These are phyloP conservation scores for Ophiostoma triangulosporum DNA, from an alignment of 2,329 filamentous ascomycete species.

Conservation along the genomic window DNA sequence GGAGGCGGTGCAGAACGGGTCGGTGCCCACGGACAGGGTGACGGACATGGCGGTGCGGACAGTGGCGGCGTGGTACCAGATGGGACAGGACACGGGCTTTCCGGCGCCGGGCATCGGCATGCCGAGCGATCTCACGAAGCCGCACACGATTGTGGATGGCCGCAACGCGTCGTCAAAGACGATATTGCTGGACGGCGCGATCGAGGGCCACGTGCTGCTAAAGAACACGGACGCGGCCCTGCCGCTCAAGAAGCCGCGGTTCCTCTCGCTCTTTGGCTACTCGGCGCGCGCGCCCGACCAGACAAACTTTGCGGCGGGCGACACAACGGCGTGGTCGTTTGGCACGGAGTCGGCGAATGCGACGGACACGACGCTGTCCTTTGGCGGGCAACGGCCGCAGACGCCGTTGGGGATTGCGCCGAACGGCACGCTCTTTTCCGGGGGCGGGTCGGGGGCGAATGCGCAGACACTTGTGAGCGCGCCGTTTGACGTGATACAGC, in stretches of 20 bases:
- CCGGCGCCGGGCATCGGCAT: conserved; percentile 37
- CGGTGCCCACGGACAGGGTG: conserved; percentile 39
- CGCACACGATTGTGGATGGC: conserved; percentile 41
- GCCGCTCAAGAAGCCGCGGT: conserved; percentile 35
- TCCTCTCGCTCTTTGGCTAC: conserved; percentile 49
- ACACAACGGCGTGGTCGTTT: conserved; percentile 24
- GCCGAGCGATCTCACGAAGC: conserved; percentile 31
- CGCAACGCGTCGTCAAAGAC: conserved; percentile 31
- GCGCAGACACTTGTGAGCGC: conserved; percentile 30
- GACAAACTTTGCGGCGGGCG: conserved; percentile 25
- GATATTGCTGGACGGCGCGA: conserved; percentile 38
- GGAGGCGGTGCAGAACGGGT: conserved; percentile 45
- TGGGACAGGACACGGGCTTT: conserved; percentile 36
- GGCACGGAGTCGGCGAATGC: conserved; percentile 23
- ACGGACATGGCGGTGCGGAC: conserved; percentile 21
- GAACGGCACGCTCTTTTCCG: conserved; percentile 29
- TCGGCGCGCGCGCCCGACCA: conserved; percentile 35
- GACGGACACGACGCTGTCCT: conserved; percentile 1
- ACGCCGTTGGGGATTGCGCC: conserved; percentile 19
- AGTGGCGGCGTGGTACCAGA: conserved; percentile 42
- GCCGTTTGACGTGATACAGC: conserved; percentile 41
- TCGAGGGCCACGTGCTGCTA: conserved; percentile 50
- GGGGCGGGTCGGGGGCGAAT: conserved; percentile 24
- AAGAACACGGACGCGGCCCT: conserved; percentile 45
- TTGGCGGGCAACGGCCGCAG: background rate